Base-by-base conservation (phyloP, 139 green algal species). In the Closterium sp. region DNA sequence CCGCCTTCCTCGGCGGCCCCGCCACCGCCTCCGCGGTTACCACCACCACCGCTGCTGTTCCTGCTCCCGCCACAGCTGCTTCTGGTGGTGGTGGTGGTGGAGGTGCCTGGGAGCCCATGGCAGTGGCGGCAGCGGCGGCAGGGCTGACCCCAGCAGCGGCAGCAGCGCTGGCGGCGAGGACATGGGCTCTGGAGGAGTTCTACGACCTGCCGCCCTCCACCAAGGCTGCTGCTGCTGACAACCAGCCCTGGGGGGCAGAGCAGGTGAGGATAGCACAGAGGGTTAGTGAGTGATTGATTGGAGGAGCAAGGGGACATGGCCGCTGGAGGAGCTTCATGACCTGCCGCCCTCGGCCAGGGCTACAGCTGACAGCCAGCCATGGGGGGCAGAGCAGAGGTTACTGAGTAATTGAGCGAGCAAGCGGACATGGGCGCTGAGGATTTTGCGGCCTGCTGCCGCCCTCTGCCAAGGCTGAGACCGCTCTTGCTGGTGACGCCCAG, bases 1-100 rank as follows among this genome's bases (percentile, higher is more conserved):
- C 87, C 19, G 83, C 91, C 19, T 93, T 93, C 55, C 36, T 76
- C 55, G 55, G 55, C 55, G 55, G 16, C 55, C 55, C 55, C 55
- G 55, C 55, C 55, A 76, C 55, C 55, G 55, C 25, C 10, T 16
- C 55, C 25, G 55, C 55, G 12, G 16, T 76, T 28, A 76, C 55
- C 55, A 28, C 38, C 38, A 23, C 38, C 38, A 66, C 38, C 6
- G 38, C 38, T 12, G 10, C 38, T 66, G 38, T 12, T 66, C 10
- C 38, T 66, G 8, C 10, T 10, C 10, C 7, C 38, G 21, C 55
- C 55, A 76, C 55, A 76, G 55, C 55, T 19, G 55, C 55, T 28
- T 16, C 16, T 76, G 55, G 55, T 76, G 55, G 55, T 76, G 55
- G 16, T 76, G 55, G 16, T 76, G 55, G 55, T 76, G 55, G 55